These are phyloP conservation scores for Murraya paniculata DNA, from an alignment of 345 rosid genomes.

Conservation along the genomic window DNA sequence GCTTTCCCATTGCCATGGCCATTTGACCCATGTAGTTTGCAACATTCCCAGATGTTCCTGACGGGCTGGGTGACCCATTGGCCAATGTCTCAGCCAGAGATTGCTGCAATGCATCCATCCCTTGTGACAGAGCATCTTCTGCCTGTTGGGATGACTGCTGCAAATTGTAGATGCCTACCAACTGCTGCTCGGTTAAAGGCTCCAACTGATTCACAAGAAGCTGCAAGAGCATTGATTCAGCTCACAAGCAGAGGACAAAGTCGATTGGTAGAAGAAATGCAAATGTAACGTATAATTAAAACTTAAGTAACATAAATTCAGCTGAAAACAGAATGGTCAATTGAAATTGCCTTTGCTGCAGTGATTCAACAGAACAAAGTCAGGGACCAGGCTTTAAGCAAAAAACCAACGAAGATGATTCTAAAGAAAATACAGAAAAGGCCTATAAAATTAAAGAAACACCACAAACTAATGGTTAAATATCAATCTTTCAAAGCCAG, in stretches of 20 bases:
- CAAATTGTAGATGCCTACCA: slow-evolving; percentile 57
- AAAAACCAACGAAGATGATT: not conserved
- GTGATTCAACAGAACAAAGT: not conserved
- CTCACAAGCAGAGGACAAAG: slow-evolving; percentile 5
- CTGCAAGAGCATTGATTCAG: slow-evolving; percentile 36
- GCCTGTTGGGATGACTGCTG: slow-evolving; percentile 94
- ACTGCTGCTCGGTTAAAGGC: slow-evolving; percentile 88
- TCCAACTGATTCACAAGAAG: slow-evolving; percentile 82
- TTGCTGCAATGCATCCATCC: slow-evolving; percentile 91
- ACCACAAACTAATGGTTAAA: not conserved
- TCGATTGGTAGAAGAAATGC: not conserved
- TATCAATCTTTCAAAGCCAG: not conserved
- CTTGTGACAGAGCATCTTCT: slow-evolving; percentile 91
- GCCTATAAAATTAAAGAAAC: not conserved
- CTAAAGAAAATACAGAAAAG: not conserved
- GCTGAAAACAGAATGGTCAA: not conserved
- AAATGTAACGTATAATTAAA: not conserved
- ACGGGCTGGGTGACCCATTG: slow-evolving; percentile 57
- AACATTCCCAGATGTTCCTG: slow-evolving; percentile 72
- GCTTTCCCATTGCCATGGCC: slow-evolving; percentile 99
- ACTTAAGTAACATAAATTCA: not conserved
- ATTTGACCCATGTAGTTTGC: slow-evolving; percentile 99
- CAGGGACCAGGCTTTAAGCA: not conserved
- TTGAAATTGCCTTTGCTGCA: not conserved
- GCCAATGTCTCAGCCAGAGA: slow-evolving; percentile 84